These are phyloP conservation scores for Aspergillus heteromorphus DNA, from an alignment of 495 filamentous ascomycete genomes.

Conservation along the genomic window DNA sequence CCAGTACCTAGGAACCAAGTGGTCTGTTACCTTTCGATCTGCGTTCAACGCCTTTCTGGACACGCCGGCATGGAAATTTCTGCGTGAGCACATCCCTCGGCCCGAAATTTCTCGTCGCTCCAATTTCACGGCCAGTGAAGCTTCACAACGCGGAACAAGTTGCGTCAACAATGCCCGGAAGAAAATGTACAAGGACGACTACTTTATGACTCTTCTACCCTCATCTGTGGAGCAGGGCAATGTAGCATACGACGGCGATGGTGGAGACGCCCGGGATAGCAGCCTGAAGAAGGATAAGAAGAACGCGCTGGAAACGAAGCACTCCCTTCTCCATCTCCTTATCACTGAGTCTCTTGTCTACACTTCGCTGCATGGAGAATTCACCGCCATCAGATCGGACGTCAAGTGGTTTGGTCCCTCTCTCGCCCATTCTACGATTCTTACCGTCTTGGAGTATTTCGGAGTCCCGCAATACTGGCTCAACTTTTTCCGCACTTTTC, in stretches of 20 bases:
- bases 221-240: slow-evolving; percentile 16
- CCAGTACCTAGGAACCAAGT: slow-evolving; percentile 58
- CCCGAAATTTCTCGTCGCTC: slow-evolving; percentile 41
- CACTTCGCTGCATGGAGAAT: slow-evolving; percentile 48
- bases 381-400: slow-evolving; percentile 56
- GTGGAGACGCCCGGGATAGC: slow-evolving; percentile 17
- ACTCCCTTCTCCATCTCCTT: slow-evolving; percentile 56
- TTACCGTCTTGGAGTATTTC: slow-evolving; percentile 53
- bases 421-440: slow-evolving; percentile 55
- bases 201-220: slow-evolving; percentile 52
- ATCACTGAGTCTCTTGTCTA: slow-evolving; percentile 59
- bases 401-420: slow-evolving; percentile 59
- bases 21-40: slow-evolving; percentile 52
- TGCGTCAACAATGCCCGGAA: slow-evolving; percentile 32
- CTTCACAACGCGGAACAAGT: neutral
- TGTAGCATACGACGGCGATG: slow-evolving; percentile 29
- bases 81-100: slow-evolving; percentile 36
- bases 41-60: slow-evolving; percentile 27
- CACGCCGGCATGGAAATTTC: slow-evolving; percentile 34
- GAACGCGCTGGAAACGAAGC: slow-evolving; percentile 50
- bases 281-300: too few species aligned
- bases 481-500: slow-evolving; percentile 55
- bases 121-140: slow-evolving; percentile 37
- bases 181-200: slow-evolving; percentile 40
- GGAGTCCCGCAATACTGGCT: slow-evolving; percentile 56